phyloP scores from a whole-genome alignment of 257 asterid genomes.

The Solanum rostratum region DNA sequence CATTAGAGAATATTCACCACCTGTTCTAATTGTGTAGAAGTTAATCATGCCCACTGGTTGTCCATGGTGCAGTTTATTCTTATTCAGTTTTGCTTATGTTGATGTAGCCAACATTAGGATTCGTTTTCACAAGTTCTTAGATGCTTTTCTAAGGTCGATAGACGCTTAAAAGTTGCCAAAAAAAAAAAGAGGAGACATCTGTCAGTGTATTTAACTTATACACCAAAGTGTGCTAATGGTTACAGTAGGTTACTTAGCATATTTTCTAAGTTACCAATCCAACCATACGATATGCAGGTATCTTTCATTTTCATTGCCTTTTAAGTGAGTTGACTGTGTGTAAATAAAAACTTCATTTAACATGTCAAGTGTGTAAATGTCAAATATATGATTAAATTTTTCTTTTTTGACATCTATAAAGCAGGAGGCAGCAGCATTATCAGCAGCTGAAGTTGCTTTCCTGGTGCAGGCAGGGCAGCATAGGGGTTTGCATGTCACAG shows the following conservation, averaged over 20 bases:
- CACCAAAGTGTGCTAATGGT: neutral
- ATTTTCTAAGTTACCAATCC: neutral
- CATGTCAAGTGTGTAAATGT: neutral
- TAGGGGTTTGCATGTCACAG: conserved; percentile 29
- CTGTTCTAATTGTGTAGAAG: neutral
- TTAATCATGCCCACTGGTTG: neutral
- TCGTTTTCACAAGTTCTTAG: neutral
- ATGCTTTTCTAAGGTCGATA: neutral
- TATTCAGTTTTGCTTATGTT: neutral
- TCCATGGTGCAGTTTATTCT: neutral
- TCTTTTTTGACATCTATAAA: neutral
- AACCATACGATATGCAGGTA: neutral
- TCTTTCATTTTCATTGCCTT: neutral
- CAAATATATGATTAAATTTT: neutral
- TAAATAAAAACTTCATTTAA: neutral
- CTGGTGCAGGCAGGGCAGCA: conserved; percentile 33
- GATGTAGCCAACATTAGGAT: neutral
- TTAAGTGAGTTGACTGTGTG: neutral
- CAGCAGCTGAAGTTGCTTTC: conserved; percentile 43
- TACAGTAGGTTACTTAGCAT: neutral
- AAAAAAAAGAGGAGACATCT: neutral
- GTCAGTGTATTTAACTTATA: neutral
- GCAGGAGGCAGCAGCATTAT: conserved; percentile 36
- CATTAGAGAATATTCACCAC: neutral
- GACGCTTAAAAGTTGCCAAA: neutral